phyloP scores from a whole-genome alignment of 805 yeast species.

The Kodamaea leandrae region DNA sequence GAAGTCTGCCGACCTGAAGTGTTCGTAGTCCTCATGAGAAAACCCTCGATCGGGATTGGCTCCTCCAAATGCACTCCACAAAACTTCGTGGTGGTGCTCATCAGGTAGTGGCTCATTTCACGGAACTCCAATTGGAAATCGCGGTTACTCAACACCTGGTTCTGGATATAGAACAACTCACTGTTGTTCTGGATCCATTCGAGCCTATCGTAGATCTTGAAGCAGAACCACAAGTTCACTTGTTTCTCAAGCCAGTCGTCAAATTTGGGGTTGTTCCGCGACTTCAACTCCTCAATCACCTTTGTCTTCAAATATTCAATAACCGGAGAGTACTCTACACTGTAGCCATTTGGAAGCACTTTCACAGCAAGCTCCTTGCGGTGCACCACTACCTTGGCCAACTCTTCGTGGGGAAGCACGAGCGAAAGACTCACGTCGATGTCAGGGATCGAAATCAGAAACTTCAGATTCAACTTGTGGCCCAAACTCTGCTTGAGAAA shows the following conservation, averaged over 20 bases:
- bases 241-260: slow-evolving; percentile 23
- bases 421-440: slow-evolving; percentile 45
- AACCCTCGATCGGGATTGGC: slow-evolving; percentile 83
- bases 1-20: slow-evolving; percentile 43
- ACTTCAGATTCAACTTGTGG: slow-evolving; percentile 19
- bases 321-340: slow-evolving; percentile 20
- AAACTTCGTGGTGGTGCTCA: slow-evolving; percentile 21
- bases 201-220: slow-evolving; percentile 68
- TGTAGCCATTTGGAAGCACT: slow-evolving; percentile 22
- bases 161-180: slow-evolving; percentile 26
- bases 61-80: slow-evolving; percentile 32
- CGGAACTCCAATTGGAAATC: slow-evolving; percentile 59
- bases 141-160: slow-evolving; percentile 33
- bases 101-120: slow-evolving; percentile 36
- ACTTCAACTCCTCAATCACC: slow-evolving; percentile 32
- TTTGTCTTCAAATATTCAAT: slow-evolving; percentile 40
- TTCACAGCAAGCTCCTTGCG: slow-evolving; percentile 11
- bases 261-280: slow-evolving; percentile 7
- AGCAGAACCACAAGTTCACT: slow-evolving; percentile 47
- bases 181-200: slow-evolving; percentile 46
- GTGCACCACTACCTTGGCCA: slow-evolving; percentile 11
- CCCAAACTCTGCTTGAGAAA: slow-evolving; percentile 52
- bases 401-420: slow-evolving; percentile 37
- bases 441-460: slow-evolving; percentile 45
- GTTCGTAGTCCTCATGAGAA: slow-evolving; percentile 55